These are phyloP conservation scores for Gelatoporia subvermispora DNA, from an alignment of 768 basidiomycete genomes.

Conservation along the genomic window DNA sequence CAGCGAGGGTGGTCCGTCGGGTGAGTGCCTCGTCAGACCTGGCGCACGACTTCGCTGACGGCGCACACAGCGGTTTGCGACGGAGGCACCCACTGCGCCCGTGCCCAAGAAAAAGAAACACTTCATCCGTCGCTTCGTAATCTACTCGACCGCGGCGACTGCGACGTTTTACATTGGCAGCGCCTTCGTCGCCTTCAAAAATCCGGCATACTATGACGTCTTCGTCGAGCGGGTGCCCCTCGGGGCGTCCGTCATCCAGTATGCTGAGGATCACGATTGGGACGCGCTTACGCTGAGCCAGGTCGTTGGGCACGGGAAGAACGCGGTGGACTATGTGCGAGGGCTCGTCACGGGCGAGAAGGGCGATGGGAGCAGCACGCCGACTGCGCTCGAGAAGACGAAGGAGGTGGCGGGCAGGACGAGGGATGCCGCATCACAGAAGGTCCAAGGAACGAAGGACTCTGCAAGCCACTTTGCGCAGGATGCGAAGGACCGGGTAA, in stretches of 20 bases:
- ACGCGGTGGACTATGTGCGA: conserved; percentile 43
- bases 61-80: conserved; percentile 51
- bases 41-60: conserved; percentile 3
- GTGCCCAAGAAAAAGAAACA: conserved; percentile 48
- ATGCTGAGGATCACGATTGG: conserved; percentile 76
- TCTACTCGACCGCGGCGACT: conserved; percentile 62
- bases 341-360: conserved; percentile 47
- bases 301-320: conserved; percentile 48
- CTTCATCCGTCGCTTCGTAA: conserved; percentile 54
- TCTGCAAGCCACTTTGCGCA: conserved; percentile 27
- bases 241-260: conserved; percentile 72
- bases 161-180: conserved; percentile 82
- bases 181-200: conserved; percentile 72
- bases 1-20: conserved; percentile 51
- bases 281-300: conserved; percentile 65
- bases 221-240: conserved; percentile 80
- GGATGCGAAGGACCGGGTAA: conserved; percentile 41
- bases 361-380: conserved; percentile 27
- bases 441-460: conserved; percentile 31
- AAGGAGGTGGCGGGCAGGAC: conserved; percentile 30
- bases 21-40: conserved; percentile 35
- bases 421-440: conserved; percentile 33
- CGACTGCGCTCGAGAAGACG: conserved; percentile 19
- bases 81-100: conserved; percentile 41
- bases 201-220: conserved; percentile 77